A percentile compares a stretch with the other conserved stretches of the same genome.
Conservation (phyloP, 257 asterid species). For the Solanum dulcamara region DNA sequence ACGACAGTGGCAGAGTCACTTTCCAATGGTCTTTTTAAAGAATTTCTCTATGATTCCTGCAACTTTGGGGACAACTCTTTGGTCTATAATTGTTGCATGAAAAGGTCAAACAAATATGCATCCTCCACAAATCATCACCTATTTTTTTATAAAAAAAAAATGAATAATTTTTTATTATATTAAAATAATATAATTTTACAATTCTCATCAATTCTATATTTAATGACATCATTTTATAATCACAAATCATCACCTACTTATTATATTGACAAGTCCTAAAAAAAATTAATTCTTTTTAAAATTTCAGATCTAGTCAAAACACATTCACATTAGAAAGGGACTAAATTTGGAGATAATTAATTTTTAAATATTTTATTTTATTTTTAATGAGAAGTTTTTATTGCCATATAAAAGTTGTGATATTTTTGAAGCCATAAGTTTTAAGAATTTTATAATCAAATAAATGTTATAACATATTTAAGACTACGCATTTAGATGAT, state of each 20-base stretch:
- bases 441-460: too few relatives aligned
- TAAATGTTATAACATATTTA: too few relatives aligned
- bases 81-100: neutral
- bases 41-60: neutral
- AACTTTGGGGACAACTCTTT: neutral
- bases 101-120: neutral
- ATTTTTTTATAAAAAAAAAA: neutral
- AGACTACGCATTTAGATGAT: too few relatives aligned
- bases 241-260: neutral
- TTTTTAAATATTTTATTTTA: neutral
- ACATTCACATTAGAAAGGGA: neutral
- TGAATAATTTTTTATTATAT: neutral
- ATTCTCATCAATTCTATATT: neutral
- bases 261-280: neutral
- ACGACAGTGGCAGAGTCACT: neutral
- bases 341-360: neutral
- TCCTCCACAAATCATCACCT: neutral
- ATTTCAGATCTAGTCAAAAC: neutral
- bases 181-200: neutral
- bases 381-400: neutral
- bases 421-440: too few relatives aligned
- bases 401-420: too few relatives aligned
- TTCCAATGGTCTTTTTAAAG: neutral
- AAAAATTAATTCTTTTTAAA: neutral
- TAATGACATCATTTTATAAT: neutral